Conservation (phyloP, 2,329 filamentous ascomycete species). For the Periconia macrospinosa region DNA sequence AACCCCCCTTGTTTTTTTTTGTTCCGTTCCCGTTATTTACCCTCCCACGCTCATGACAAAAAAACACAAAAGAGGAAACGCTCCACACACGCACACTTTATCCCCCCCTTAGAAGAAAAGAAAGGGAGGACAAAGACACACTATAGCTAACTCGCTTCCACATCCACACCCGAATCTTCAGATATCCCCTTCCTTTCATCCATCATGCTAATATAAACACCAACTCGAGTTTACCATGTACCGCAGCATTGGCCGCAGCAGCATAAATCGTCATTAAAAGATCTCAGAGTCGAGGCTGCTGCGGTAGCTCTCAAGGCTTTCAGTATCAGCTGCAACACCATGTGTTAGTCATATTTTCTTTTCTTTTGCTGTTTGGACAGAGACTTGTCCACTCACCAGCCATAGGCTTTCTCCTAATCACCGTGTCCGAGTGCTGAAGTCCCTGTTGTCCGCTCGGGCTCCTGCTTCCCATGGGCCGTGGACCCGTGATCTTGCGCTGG, state of each 20-base stretch:
- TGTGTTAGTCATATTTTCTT: conserved; percentile 2
- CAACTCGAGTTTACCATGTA: background rate
- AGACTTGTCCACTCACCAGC: conserved; percentile 24
- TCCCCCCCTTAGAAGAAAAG: no score
- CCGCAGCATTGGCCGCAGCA: background rate
- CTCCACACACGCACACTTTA: no score
- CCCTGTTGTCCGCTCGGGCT: conserved; percentile 49
- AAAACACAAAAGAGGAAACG: no score
- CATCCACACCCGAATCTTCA: no score
- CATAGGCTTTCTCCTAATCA: conserved; percentile 41
- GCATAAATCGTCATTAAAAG: conserved; percentile 23
- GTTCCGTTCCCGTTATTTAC: no score
- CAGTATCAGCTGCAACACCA: conserved; percentile 23
- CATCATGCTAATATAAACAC: no score
- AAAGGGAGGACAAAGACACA: no score
- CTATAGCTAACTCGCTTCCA: no score
- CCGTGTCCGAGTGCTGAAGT: conserved; percentile 36
- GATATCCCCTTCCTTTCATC: no score
- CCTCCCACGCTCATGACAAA: no score
- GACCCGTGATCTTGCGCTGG: conserved; percentile 51
- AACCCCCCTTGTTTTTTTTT: no score
- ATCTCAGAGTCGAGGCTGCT: conserved; percentile 41
- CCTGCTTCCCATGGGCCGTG: conserved; percentile 51
- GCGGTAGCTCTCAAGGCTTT: conserved; percentile 36
- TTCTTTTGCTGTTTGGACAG: background rate